Evolutionary conservation across 352 stramenopile species (phyloP), one percentile per base, ranked within the genome.

Genomic region (Phytophthora ramorum): DNA sequence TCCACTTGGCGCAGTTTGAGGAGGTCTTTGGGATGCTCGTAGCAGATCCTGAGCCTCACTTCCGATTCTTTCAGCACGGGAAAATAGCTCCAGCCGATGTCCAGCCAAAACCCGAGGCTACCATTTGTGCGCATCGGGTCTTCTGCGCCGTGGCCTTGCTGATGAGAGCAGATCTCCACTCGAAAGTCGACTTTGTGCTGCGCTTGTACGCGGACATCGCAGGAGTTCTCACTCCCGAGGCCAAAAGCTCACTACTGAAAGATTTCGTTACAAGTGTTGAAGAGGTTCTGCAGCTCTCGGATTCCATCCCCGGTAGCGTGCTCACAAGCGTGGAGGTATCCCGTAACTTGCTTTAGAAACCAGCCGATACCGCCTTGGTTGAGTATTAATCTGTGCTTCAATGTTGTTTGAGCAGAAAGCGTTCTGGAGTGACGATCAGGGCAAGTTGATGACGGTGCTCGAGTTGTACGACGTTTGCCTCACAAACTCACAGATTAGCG

Each of bases 1-100:
- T 94, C 30, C 64, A 72, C 17, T 63, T 74, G 7, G 12, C 49
- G 12, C 75, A 89, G 30, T 94, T 94, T 62, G 82, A 92, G 41
- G 85, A 94, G 37, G 66, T 94, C 2, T 92, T 92, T 44, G 85
- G 83, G 12, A 81, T 92, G 77, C 75, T 94, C 3, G 67, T 94
- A 43, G 59, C 76, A 0, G 83, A 94, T 46, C 66, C 75, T 0
- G 74, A 87, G 32, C 85, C 80, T 4, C 85, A 92, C 54, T 94
- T 91, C 34, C 65, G 53, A 30, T 90, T 90, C 50, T 92, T 92
- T 68, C 63, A 82, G 34, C 35, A 63, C 24, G 48, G 47, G 20
- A 73, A 61, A 43, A 64, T 64, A 17, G 40, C 55, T 32, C 10
- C 65, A 47, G 46, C 57, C 16, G 63, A 69, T 16, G 9, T 37